These are phyloP conservation scores for Chlorella variabilis DNA, from an alignment of 163 green algal genomes.

Conservation along the genomic window DNA sequence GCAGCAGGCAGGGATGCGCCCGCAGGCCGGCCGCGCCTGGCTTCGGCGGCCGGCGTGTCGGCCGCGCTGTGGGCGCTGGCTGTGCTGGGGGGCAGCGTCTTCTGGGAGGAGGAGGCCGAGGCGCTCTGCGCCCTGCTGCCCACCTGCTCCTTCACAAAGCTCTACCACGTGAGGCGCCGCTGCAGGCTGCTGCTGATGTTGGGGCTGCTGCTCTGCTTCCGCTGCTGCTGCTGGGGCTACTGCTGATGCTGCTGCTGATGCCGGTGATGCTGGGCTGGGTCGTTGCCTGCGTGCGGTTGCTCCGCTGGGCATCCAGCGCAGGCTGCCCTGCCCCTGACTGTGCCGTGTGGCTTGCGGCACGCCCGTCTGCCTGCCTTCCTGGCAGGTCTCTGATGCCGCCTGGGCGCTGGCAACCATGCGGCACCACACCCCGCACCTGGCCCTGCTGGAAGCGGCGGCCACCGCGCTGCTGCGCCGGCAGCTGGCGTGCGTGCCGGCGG, in stretches of 20 bases:
- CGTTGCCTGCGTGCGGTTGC: too few species aligned
- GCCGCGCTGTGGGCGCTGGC: slow-evolving; percentile 17
- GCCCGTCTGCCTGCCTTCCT: too few species aligned
- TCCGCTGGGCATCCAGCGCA: neutral
- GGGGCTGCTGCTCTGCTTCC: too few species aligned
- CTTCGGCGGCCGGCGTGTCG: neutral
- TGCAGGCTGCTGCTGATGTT: neutral
- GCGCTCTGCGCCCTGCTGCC: slow-evolving; percentile 26
- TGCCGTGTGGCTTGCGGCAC: too few species aligned
- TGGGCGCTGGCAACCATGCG: slow-evolving; percentile 21
- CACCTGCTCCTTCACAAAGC: neutral
- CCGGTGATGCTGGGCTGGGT: too few species aligned
- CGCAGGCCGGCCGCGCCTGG: too few species aligned
- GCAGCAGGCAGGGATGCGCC: too few species aligned
- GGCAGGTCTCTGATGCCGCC: slow-evolving; percentile 1
- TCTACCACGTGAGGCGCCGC: neutral
- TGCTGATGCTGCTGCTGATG: too few species aligned
- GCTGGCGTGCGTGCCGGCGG: too few species aligned
- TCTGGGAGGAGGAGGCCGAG: slow-evolving; percentile 22
- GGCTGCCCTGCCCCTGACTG: too few species aligned
- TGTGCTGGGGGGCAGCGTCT: slow-evolving; percentile 19
- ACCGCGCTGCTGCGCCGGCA: neutral
- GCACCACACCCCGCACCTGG: slow-evolving; percentile 35
- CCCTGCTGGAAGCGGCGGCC: slow-evolving; percentile 15
- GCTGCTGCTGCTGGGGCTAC: too few species aligned